phyloP scores from a whole-genome alignment of 208 protist species.

The Lotmaria passim region DNA sequence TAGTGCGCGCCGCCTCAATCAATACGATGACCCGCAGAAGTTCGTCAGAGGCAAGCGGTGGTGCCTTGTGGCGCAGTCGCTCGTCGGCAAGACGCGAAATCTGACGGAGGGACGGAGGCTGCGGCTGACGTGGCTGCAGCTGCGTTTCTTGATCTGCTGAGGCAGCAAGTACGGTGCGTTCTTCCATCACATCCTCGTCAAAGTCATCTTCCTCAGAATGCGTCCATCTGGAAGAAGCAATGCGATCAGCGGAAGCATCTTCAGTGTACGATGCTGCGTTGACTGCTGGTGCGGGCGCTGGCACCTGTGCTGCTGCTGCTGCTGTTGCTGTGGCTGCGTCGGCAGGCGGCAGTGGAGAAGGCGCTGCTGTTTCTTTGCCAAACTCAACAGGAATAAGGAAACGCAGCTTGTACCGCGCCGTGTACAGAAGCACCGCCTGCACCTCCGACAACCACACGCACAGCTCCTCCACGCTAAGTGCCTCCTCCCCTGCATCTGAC shows the following conservation, averaged over 20 bases:
- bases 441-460: conserved; percentile 28
- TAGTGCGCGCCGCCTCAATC: conserved; percentile 35
- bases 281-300: no score
- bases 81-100: conserved; percentile 21
- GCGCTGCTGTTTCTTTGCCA: not conserved
- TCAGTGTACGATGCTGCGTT: no score
- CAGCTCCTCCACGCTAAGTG: not conserved
- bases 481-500: not conserved
- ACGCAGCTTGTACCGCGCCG: conserved; percentile 23
- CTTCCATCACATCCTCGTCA: not conserved
- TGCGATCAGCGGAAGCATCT: no score
- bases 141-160: not conserved
- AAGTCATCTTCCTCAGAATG: not conserved
- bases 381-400: conserved; percentile 17
- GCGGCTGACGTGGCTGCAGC: not conserved
- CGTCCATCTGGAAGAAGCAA: no score
- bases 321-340: no score
- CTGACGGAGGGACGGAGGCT: conserved; percentile 8
- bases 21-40: conserved; percentile 41
- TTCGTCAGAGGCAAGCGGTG: conserved; percentile 32
- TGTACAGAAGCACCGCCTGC: conserved; percentile 35
- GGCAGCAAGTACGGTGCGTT: not conserved
- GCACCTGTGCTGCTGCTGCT: no score
- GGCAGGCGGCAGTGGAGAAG: not conserved
- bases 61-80: conserved; percentile 37